phyloP scores from a whole-genome alignment of 179 eudicot genomes.

The Vitellaria paradoxa region DNA sequence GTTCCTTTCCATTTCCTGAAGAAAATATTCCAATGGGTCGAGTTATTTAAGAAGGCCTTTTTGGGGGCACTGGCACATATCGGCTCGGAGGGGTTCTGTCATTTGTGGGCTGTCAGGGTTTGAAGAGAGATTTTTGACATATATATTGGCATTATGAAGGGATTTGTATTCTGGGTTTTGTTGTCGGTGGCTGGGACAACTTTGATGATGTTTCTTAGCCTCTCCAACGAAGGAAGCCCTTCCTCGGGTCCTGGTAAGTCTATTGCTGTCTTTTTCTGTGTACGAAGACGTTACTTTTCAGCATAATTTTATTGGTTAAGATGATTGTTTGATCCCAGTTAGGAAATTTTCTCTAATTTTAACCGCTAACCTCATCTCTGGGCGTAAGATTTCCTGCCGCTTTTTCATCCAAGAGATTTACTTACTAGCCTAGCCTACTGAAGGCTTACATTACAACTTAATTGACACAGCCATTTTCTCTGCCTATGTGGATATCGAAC shows the following conservation, averaged over 20 bases:
- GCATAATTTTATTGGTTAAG: too few relatives aligned
- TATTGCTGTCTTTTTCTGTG: background rate
- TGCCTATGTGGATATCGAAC: too few relatives aligned
- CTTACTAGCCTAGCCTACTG: too few relatives aligned
- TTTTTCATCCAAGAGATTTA: too few relatives aligned
- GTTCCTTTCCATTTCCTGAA: background rate
- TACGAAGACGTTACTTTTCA: background rate
- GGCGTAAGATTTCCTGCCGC: too few relatives aligned
- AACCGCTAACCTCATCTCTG: too few relatives aligned
- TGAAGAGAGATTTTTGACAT: background rate
- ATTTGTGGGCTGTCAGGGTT: background rate
- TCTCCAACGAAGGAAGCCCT: background rate
- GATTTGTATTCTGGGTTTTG: constrained; percentile 8
- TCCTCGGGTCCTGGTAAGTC: constrained; percentile 10
- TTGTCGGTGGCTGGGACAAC: constrained; percentile 18
- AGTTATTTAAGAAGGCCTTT: constrained; percentile 8
- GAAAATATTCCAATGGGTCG: constrained; percentile 20
- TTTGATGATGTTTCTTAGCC: constrained; percentile 10
- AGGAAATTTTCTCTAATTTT: too few relatives aligned
- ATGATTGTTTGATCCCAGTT: too few relatives aligned
- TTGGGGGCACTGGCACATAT: background rate
- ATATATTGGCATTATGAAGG: constrained; percentile 26
- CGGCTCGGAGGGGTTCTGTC: background rate
- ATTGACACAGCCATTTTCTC: too few relatives aligned
- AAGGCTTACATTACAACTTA: too few relatives aligned